Evolutionary conservation across 306 rosid species (phyloP).

Genomic region (Mimosa bimucronata): DNA sequence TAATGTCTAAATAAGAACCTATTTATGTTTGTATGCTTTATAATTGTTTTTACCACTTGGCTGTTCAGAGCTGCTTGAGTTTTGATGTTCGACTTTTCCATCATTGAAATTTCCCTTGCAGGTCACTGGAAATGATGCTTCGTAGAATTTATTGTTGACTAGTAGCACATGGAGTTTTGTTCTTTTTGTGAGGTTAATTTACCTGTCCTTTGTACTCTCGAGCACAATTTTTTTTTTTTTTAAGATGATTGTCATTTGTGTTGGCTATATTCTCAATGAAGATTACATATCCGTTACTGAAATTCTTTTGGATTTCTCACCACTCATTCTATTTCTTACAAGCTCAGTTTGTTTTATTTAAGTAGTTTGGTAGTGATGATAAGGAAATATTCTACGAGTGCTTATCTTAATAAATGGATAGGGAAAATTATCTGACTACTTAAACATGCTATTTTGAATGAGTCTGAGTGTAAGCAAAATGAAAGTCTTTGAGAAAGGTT

Average conservation of each 20-base stretch:
- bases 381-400: background rate
- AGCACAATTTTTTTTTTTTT: slow-evolving; percentile 10
- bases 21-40: background rate
- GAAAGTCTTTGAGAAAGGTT: no score
- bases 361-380: background rate
- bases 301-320: background rate
- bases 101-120: slow-evolving; percentile 23
- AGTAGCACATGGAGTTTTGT: slow-evolving; percentile 35
- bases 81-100: background rate
- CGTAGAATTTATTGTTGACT: slow-evolving; percentile 27
- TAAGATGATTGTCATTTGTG: slow-evolving; percentile 4
- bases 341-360: background rate
- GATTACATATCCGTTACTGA: slow-evolving; percentile 31
- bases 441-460: no score
- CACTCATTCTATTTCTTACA: background rate
- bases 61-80: background rate
- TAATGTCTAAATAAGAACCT: background rate
- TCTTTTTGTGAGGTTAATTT: slow-evolving; percentile 31
- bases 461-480: no score
- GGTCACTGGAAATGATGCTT: slow-evolving; percentile 30
- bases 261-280: slow-evolving; percentile 34
- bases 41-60: background rate
- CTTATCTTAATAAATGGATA: background rate
- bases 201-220: slow-evolving; percentile 12
- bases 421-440: background rate